Conservation (phyloP, 208 protist genomes). For the Trypanosoma grayi region DNA sequence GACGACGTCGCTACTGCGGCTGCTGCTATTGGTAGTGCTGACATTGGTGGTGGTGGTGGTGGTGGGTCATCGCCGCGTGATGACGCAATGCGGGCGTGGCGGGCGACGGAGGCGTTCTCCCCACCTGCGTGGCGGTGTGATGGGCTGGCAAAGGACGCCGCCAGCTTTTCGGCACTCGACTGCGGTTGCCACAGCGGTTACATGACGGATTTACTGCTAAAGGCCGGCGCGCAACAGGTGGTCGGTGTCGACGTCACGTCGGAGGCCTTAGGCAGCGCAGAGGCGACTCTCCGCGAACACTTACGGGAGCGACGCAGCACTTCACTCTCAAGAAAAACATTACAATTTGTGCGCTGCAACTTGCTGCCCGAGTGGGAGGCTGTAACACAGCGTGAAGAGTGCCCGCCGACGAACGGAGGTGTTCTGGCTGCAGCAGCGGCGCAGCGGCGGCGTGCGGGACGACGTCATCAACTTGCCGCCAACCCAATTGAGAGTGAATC, state of each 20-base stretch:
- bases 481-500: background rate
- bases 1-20: background rate
- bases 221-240: slow-evolving; percentile 49
- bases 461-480: background rate
- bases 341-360: slow-evolving; percentile 29
- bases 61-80: background rate
- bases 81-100: slow-evolving; percentile 33
- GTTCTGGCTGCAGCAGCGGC: slow-evolving; percentile 21
- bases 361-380: slow-evolving; percentile 10
- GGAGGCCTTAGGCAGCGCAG: slow-evolving; percentile 43
- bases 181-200: slow-evolving; percentile 76
- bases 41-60: too few species aligned
- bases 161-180: slow-evolving; percentile 59
- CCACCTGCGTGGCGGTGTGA: slow-evolving; percentile 19
- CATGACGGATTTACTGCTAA: slow-evolving; percentile 58
- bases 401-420: background rate
- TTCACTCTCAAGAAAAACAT: slow-evolving; percentile 5
- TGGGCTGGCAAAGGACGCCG: background rate
- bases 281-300: slow-evolving; percentile 65
- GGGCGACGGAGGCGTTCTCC: slow-evolving; percentile 47
- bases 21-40: too few species aligned
- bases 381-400: background rate
- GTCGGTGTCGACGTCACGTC: slow-evolving; percentile 45
- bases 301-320: slow-evolving; percentile 34
- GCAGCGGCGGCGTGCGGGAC: slow-evolving; percentile 23